Conservation (phyloP, 257 asterid genomes). For the Solanum chilense region DNA sequence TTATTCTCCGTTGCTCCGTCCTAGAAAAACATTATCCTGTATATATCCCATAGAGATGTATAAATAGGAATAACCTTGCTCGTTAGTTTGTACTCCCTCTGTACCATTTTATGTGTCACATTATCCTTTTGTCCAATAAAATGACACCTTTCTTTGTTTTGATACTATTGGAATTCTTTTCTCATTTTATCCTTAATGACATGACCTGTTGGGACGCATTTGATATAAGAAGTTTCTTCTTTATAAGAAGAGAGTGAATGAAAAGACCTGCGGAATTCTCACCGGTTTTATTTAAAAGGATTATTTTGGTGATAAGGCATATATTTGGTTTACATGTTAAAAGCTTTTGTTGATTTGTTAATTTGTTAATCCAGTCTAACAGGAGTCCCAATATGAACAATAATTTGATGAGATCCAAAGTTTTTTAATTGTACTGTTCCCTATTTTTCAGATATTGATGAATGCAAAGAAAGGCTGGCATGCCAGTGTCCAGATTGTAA, state of each 20-base stretch:
- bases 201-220: background rate
- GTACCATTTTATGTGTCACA: background rate
- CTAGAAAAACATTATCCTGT: background rate
- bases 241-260: background rate
- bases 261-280: background rate
- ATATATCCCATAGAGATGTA: background rate
- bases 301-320: background rate
- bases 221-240: background rate
- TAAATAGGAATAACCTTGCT: background rate
- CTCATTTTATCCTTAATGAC: background rate
- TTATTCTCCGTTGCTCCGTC: background rate
- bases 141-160: background rate
- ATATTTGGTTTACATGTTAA: background rate
- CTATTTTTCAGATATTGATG: constrained; percentile 55
- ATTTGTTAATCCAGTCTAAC: background rate
- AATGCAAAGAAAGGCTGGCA: constrained; percentile 67
- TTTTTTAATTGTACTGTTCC: background rate
- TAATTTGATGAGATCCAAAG: background rate
- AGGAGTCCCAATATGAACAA: background rate
- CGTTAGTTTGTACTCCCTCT: background rate
- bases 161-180: background rate
- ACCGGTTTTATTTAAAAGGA: background rate
- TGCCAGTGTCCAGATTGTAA: constrained; percentile 77
- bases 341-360: background rate
- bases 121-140: background rate